These are phyloP conservation scores for Prunus mongolica DNA, from an alignment of 306 rosid species.

Conservation along the genomic window DNA sequence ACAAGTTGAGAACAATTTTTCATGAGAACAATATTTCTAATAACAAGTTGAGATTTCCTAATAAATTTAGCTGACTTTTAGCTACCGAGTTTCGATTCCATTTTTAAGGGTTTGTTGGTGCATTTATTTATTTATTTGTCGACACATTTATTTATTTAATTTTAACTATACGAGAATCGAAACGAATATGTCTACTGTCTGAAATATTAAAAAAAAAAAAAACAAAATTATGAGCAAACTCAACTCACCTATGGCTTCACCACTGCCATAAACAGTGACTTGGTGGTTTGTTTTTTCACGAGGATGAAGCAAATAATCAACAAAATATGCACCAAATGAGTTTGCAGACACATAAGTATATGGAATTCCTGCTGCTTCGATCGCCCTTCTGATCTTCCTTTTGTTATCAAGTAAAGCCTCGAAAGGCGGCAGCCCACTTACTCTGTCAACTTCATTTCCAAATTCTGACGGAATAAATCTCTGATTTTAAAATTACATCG, in stretches of 20 bases:
- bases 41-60: no score
- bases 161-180: no score
- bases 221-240: no score
- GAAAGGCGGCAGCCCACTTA: constrained; percentile 32
- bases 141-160: no score
- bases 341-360: constrained; percentile 37
- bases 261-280: constrained; percentile 34
- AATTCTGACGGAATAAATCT: constrained; percentile 46
- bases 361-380: constrained; percentile 39
- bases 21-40: no score
- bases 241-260: constrained; percentile 31
- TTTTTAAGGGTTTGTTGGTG: no score
- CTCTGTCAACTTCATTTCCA: constrained; percentile 39
- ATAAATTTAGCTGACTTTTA: no score
- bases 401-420: constrained; percentile 34
- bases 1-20: no score
- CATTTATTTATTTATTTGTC: no score
- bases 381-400: constrained; percentile 47
- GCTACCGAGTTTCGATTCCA: no score
- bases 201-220: no score
- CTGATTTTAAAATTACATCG: constrained; percentile 12
- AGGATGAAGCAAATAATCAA: constrained; percentile 35
- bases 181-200: no score
- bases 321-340: constrained; percentile 36
- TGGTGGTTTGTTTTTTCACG: constrained; percentile 7